Evolutionary conservation across 495 filamentous ascomycete species (phyloP).

Genomic region (Aspergillus taichungensis): DNA sequence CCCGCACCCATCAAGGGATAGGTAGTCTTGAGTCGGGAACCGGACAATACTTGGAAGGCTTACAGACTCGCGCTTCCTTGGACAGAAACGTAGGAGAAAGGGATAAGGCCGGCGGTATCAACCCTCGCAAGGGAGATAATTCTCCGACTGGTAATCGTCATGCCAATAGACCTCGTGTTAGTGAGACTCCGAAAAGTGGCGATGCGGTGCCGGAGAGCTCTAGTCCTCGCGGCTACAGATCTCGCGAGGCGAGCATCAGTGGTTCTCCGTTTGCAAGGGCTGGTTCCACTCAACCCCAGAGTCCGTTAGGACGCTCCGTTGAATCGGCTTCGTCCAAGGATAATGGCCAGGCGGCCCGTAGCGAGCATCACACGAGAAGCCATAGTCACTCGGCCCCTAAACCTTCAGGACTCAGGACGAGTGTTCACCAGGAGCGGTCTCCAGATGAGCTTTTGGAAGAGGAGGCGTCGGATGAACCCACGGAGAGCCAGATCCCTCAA

Average conservation of each 20-base stretch:
- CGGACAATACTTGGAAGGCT: conserved; percentile 5
- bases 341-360: conserved; percentile 19
- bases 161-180: conserved; percentile 13
- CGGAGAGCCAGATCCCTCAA: conserved; percentile 11
- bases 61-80: conserved; percentile 3
- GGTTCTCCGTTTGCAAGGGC: conserved; percentile 36
- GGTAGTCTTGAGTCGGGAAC: conserved; percentile 8
- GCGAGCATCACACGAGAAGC: conserved; percentile 11
- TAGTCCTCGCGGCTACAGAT: conserved; percentile 18
- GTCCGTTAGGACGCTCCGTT: conserved; percentile 25
- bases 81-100: conserved; percentile 8
- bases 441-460: conserved; percentile 9
- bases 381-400: conserved; percentile 13
- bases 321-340: conserved; percentile 23
- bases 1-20: conserved; percentile 1
- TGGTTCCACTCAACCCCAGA: conserved; percentile 21
- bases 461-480: conserved; percentile 4
- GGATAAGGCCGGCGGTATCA: not conserved
- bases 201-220: conserved; percentile 8
- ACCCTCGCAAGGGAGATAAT: conserved; percentile 18
- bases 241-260: conserved; percentile 33
- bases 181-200: conserved; percentile 11
- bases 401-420: conserved; percentile 25
- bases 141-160: conserved; percentile 14
- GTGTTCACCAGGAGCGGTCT: conserved; percentile 17